Evolutionary conservation across 495 filamentous ascomycete species (phyloP), one percentile per base, ranked within the genome.

Genomic region (Physcia stellaris): DNA sequence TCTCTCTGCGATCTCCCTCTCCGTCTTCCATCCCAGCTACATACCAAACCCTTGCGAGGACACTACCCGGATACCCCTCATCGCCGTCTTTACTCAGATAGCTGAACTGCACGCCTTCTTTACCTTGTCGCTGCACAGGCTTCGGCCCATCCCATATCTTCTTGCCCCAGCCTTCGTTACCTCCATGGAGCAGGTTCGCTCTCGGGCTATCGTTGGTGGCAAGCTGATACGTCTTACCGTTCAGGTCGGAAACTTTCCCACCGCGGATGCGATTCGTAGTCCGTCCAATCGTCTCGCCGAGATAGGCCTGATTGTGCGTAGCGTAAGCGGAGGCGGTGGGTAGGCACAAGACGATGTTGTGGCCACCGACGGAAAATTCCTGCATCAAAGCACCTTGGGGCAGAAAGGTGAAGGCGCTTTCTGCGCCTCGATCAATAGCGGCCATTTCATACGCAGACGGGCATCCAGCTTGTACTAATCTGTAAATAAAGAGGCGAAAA

Each of bases 281-380:
- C 22, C 88, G 81, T 16, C 88, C 88, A 52, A 98, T 94, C 26
- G 83, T 95, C 54, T 85, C 87, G 44, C 88, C 88, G 49, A 92
- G 94, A 65, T 74, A 83, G 13, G 83, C 75, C 13, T 57, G 58
- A 61, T 93, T 87, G 62, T 83, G 62, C 31, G 67, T 54, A 40
- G 70, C 67, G 63, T 95, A 95, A 33, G 75, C 68, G 2, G 74
- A 67, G 31, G 79, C 74, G 16, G 64, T 74, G 2, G 79, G 74
- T 68, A 94, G 94, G 31, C 73, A 73, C 48, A 86, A 78, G 13
- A 94, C 88, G 46, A 96, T 90, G 63, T 94, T 87, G 47, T 72
- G 60, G 37, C 71, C 77, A 34, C 64, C 75, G 37, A 96, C 69
- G 31, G 61, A 67, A 62, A 95, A 81, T 51, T 80, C 70, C 51